These are phyloP conservation scores for Cladosporium cucumerinum DNA, from an alignment of 2,329 filamentous ascomycete genomes.

Conservation along the genomic window DNA sequence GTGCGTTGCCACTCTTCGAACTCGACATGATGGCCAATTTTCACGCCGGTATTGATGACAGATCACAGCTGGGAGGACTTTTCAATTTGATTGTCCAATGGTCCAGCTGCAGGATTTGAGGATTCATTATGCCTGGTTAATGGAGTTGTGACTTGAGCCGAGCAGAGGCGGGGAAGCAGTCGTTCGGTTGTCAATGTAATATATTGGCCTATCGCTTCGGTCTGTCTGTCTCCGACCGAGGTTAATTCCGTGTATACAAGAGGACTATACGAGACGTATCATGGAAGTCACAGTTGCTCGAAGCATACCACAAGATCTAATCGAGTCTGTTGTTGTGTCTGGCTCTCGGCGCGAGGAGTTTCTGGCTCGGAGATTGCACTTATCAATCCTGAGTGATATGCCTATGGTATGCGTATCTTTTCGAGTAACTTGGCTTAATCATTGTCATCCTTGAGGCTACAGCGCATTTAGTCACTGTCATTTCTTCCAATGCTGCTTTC, in stretches of 20 bases:
- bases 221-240: not conserved
- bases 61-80: not conserved
- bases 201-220: not conserved
- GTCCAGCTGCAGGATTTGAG: not conserved
- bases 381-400: not conserved
- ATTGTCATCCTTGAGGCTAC: not conserved
- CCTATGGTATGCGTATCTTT: not conserved
- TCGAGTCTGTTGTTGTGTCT: not conserved
- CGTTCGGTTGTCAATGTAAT: not conserved
- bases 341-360: not conserved
- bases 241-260: not conserved
- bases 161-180: constrained; percentile 2
- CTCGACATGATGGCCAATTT: not conserved
- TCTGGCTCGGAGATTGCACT: not conserved
- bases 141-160: not conserved
- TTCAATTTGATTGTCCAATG: not conserved
- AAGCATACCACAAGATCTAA: not conserved
- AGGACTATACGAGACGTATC: not conserved
- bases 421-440: not conserved
- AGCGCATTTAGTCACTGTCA: not conserved
- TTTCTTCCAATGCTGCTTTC: not conserved
- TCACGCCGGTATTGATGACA: not conserved
- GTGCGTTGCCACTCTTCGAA: not conserved
- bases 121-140: not conserved
- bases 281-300: not conserved